These are phyloP conservation scores for Coniophora puteana DNA, from an alignment of 1,284 basidiomycete genomes.

Conservation along the genomic window DNA sequence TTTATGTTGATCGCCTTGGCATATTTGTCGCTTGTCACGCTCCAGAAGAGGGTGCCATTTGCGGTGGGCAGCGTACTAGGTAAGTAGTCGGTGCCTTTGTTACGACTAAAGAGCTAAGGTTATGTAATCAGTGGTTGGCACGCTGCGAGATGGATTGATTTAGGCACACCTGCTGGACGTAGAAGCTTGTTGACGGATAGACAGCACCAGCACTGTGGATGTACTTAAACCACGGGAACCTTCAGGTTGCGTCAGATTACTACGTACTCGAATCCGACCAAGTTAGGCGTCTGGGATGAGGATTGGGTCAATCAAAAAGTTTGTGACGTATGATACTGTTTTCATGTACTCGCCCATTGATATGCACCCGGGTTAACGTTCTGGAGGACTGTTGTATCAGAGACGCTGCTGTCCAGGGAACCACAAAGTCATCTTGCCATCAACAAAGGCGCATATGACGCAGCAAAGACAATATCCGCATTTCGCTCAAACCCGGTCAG, in stretches of 20 bases:
- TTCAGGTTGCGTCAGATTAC: neutral
- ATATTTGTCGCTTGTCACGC: conserved; percentile 45
- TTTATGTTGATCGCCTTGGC: conserved; percentile 53
- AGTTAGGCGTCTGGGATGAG: conserved; percentile 61
- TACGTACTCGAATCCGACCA: conserved; percentile 63
- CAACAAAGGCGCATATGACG: conserved; percentile 65
- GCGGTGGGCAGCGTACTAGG: conserved; percentile 55
- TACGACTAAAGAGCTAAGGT: conserved; percentile 54
- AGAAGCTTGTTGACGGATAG: conserved; percentile 60
- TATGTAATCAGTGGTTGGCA: conserved; percentile 3
- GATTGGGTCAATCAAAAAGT: too few relatives aligned
- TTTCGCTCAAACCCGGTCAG: conserved; percentile 70
- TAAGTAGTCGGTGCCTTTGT: conserved; percentile 58
- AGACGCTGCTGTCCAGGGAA: neutral
- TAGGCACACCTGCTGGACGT: conserved; percentile 52
- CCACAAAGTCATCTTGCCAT: conserved; percentile 35
- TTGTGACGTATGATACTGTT: too few relatives aligned
- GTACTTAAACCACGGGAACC: conserved; percentile 11
- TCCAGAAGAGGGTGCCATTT: conserved; percentile 56
- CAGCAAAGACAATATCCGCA: conserved; percentile 55
- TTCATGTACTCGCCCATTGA: conserved; percentile 62
- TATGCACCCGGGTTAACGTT: conserved; percentile 49
- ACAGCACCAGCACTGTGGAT: conserved; percentile 45
- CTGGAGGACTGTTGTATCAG: conserved; percentile 24
- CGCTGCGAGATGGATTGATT: neutral